A percentile compares a stretch with the other conserved stretches of the same genome.
These are phyloP conservation scores for Alopecurus myosuroides DNA, from an alignment of 176 grass and related monocot genomes.

Conservation along the genomic window DNA sequence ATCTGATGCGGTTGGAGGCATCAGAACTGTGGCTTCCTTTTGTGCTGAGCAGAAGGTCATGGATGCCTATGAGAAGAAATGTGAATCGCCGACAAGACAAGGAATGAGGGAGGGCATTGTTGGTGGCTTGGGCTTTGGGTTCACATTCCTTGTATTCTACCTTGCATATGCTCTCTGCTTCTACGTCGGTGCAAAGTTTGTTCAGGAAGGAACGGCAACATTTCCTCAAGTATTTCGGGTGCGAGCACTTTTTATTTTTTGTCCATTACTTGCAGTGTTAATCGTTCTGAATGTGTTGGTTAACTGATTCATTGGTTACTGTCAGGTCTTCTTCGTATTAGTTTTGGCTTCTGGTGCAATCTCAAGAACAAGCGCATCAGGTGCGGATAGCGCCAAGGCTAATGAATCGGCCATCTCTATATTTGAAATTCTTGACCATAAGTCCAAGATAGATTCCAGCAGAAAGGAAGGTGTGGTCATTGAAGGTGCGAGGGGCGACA, in stretches of 20 bases:
- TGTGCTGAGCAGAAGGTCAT: conserved; percentile 70
- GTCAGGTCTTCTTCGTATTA: conserved; percentile 54
- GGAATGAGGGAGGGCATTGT: conserved; percentile 62
- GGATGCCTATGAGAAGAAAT: conserved; percentile 56
- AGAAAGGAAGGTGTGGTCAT: conserved; percentile 43
- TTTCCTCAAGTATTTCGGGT: conserved; percentile 81
- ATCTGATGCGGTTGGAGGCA: conserved; percentile 63
- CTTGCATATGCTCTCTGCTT: conserved; percentile 71
- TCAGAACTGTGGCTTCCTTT: conserved; percentile 78
- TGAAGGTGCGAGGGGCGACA: conserved; percentile 42
- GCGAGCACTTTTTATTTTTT: conserved; percentile 9
- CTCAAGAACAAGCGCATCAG: conserved; percentile 62
- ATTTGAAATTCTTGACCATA: conserved; percentile 64
- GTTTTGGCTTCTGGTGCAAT: conserved; percentile 47
- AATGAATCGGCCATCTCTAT: conserved; percentile 58
- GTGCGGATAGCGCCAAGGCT: conserved; percentile 60
- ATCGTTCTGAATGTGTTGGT: not conserved
- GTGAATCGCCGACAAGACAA: conserved; percentile 47
- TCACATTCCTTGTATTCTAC: conserved; percentile 62
- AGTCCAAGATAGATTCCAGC: conserved; percentile 72
- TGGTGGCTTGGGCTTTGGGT: conserved; percentile 72
- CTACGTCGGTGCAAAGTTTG: conserved; percentile 78
- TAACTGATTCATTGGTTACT: not conserved
- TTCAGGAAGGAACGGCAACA: conserved; percentile 55
- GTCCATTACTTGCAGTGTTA: not conserved